Evolutionary conservation across 495 filamentous ascomycete species (phyloP).

Genomic region (Astrothelium macrocarpum): DNA sequence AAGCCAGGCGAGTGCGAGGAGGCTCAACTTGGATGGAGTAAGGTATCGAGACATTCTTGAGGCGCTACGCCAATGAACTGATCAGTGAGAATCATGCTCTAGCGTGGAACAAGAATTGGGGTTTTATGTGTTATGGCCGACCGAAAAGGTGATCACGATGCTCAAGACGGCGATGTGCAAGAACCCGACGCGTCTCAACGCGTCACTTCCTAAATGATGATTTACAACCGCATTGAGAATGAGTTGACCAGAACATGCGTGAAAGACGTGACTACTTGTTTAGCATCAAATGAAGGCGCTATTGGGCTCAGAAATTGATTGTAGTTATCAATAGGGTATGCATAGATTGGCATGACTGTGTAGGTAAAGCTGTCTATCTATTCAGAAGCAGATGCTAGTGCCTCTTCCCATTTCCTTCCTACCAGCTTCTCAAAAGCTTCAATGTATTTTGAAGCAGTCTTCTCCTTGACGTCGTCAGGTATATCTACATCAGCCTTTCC

Average conservation of each 20-base stretch:
- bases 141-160: too few species aligned
- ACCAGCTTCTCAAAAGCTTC: conserved; percentile 66
- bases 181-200: not conserved
- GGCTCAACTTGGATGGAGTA: conserved; percentile 73
- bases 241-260: not conserved
- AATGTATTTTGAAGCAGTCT: conserved; percentile 55
- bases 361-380: not conserved
- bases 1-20: conserved; percentile 69
- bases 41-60: conserved; percentile 63
- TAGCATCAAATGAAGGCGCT: too few species aligned
- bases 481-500: conserved; percentile 60
- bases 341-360: not conserved
- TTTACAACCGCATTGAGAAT: not conserved
- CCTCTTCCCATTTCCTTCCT: conserved; percentile 30
- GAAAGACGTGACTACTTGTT: too few species aligned
- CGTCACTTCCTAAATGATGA: not conserved
- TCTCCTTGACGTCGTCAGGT: conserved; percentile 52
- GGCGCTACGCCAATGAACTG: not conserved
- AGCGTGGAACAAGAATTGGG: not conserved
- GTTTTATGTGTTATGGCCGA: too few species aligned
- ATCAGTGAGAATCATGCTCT: not conserved
- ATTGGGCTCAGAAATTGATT: too few species aligned
- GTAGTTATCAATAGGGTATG: too few species aligned
- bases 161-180: not conserved
- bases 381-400: not conserved